Conservation (phyloP, 352 stramenopile genomes). For the Phytophthora boehmeriae region DNA sequence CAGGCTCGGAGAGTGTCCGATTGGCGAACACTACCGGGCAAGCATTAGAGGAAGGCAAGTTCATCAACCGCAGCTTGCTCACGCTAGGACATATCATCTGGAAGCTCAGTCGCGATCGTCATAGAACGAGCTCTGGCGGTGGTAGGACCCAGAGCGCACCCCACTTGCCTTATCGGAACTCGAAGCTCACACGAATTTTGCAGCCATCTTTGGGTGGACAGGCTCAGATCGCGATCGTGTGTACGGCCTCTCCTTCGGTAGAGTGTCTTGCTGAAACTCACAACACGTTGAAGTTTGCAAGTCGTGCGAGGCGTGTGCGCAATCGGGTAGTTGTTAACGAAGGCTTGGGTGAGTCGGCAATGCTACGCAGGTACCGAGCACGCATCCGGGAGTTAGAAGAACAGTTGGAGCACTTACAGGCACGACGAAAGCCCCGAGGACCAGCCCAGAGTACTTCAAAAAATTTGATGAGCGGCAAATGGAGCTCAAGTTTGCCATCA, state of each 20-base stretch:
- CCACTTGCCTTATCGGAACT: slow-evolving; percentile 98
- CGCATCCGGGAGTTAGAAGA: slow-evolving; percentile 70
- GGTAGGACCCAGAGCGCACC: slow-evolving; percentile 19
- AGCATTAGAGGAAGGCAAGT: slow-evolving; percentile 83
- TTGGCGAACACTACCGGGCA: slow-evolving; percentile 80
- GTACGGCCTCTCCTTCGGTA: slow-evolving; percentile 94
- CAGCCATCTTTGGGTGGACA: slow-evolving; percentile 96
- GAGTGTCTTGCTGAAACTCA: slow-evolving; percentile 94
- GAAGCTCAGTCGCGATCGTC: slow-evolving; percentile 83
- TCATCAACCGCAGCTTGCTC: slow-evolving; percentile 92
- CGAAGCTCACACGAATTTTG: slow-evolving; percentile 97
- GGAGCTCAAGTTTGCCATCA: slow-evolving; percentile 80
- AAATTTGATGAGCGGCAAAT: slow-evolving; percentile 62
- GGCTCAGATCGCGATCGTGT: slow-evolving; percentile 97
- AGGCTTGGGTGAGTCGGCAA: slow-evolving; percentile 62
- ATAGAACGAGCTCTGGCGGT: slow-evolving; percentile 25
- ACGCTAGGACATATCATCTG: slow-evolving; percentile 95
- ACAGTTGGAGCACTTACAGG: slow-evolving; percentile 64
- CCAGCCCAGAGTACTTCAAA: slow-evolving; percentile 19
- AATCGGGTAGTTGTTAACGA: slow-evolving; percentile 93
- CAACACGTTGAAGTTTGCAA: slow-evolving; percentile 97
- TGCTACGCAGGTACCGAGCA: slow-evolving; percentile 71
- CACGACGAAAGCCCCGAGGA: slow-evolving; percentile 37
- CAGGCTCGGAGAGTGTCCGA: slow-evolving; percentile 87
- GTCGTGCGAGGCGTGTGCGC: slow-evolving; percentile 92